These are phyloP conservation scores for Plasmodium ovale DNA, from an alignment of 169 alveolate genomes.

Conservation along the genomic window DNA sequence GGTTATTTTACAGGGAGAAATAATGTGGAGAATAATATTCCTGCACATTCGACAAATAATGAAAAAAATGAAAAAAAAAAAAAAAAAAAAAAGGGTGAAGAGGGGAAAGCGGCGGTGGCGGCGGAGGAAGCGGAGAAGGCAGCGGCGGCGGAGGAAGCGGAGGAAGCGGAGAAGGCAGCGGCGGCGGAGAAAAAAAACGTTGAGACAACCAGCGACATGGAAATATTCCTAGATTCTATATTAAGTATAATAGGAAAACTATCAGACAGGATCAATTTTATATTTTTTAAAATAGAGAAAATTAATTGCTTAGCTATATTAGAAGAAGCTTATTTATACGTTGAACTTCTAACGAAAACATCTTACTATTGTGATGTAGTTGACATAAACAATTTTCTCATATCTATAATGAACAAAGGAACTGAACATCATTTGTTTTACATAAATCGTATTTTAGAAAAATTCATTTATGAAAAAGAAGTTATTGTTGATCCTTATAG, in stretches of 20 bases:
- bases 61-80: background rate
- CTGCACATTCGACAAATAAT: background rate
- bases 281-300: constrained; percentile 47
- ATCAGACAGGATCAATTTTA: constrained; percentile 52
- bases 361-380: constrained; percentile 48
- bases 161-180: background rate
- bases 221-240: constrained; percentile 32
- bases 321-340: constrained; percentile 52
- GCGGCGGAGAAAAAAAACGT: no score
- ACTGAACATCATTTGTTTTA: constrained; percentile 68
- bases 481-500: constrained; percentile 60
- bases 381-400: constrained; percentile 37
- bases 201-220: background rate
- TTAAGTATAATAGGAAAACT: constrained; percentile 24
- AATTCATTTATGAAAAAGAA: constrained; percentile 58
- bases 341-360: constrained; percentile 50
- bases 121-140: no score
- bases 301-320: constrained; percentile 66
- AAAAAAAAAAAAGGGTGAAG: background rate
- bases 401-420: constrained; percentile 58
- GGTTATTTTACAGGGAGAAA: background rate
- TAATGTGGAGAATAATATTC: background rate
- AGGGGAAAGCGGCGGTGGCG: no score
- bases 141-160: background rate
- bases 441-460: constrained; percentile 47